A percentile compares a stretch with the other conserved stretches of the same genome.
Conservation (phyloP, 768 basidiomycete species). For the Lactarius hengduanensis region DNA sequence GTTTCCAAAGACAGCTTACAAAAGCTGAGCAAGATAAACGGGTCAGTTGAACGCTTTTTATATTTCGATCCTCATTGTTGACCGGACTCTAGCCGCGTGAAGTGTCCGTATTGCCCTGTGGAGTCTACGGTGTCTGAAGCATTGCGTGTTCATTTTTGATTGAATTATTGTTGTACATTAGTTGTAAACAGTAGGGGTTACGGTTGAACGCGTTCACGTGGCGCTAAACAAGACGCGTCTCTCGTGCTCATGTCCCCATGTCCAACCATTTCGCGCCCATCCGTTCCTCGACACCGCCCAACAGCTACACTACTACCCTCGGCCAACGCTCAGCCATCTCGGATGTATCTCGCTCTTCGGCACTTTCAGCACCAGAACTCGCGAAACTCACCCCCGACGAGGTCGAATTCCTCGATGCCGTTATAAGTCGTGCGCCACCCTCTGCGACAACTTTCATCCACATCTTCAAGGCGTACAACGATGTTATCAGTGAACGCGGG, state of each 20-base stretch:
- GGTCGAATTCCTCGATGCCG: conserved; percentile 70
- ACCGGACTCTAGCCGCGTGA: conserved; percentile 84
- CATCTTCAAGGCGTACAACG: conserved; percentile 84
- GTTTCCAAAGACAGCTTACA: conserved; percentile 89
- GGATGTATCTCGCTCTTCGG: conserved; percentile 30
- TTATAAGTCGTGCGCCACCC: conserved; percentile 65
- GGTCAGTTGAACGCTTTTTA: conserved; percentile 50
- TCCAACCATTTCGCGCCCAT: conserved; percentile 36
- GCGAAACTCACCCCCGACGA: conserved; percentile 42
- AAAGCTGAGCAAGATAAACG: conserved; percentile 82
- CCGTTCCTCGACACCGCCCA: conserved; percentile 35
- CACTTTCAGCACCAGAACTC: conserved; percentile 33
- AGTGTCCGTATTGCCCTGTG: conserved; percentile 94
- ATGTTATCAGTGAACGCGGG: conserved; percentile 68
- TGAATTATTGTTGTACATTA: conserved; percentile 6
- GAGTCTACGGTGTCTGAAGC: conserved; percentile 63
- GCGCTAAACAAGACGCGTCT: not conserved
- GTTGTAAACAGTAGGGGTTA: not conserved
- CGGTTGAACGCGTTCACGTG: conserved; percentile 18
- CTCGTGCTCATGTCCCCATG: conserved; percentile 29
- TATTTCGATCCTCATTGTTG: conserved; percentile 71
- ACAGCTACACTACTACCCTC: conserved; percentile 19
- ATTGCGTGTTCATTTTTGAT: conserved; percentile 63
- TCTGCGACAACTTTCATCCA: conserved; percentile 73
- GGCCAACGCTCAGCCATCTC: conserved; percentile 31